Base-by-base conservation (phyloP, 306 rosid species). In the Ceratonia siliqua region DNA sequence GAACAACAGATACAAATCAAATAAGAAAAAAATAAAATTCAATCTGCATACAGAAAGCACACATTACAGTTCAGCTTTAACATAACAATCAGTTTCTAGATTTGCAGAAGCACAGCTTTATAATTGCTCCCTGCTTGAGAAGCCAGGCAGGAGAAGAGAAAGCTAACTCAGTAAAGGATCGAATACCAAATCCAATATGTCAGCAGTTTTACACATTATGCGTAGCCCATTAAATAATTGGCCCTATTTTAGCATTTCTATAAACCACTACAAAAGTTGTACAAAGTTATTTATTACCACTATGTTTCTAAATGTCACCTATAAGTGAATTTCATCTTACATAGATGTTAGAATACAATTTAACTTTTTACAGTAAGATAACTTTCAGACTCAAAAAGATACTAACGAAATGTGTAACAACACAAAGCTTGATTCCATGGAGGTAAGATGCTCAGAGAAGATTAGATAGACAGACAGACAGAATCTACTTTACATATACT, bases 121-220 rank as follows among this genome's bases (percentile, higher is more conserved):
- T 25, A 76, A 33, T 15, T 61, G 62, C 65, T 22, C 18, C 36
- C 43, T 46, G 38, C 54, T 35, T 32, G 63, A 53, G 43, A 56
- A 36, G 45, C 63, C 53, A 52, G 36, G 61, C 53, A 43, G 70
- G 22, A 8, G 11, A 61, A 68, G 12, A 24, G 25, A 69, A 63
- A 49, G 39, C 33, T 54, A 49, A 46, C 61, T 22, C 45, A 36
- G 5, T 25, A 30, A 20, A 33, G 52, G 43, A 73, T 24, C 62
- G 39, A 38, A 20, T 1, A 8, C 18, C 2, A 24, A 62, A 49
- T 11, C 42, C 61, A 78, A 59, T 18, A 61, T 10, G 25, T 27
- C 54, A 54, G 33, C n/a, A 9, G 30, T 27, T 65, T 25, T 27
- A 41, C 41, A 64, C 0, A 35, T 33, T 36, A 18, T 2, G 10